Evolutionary conservation across 1,139 yeast species (phyloP).

Genomic region (Saccharomycopsis phalli): DNA sequence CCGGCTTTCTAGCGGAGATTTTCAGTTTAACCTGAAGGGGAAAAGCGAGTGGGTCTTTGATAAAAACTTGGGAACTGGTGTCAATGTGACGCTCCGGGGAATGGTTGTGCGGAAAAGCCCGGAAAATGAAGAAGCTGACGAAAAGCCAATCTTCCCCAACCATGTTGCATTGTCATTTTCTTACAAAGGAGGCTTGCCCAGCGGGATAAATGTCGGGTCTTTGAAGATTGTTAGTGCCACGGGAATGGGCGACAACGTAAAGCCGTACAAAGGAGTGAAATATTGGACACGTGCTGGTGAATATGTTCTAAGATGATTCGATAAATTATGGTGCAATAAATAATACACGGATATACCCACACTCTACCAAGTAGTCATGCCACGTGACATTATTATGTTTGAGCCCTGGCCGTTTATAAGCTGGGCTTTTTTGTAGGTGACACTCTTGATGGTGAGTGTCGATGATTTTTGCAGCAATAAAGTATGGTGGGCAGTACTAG

Average conservation of each 20-base stretch:
- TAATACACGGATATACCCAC: too few relatives aligned
- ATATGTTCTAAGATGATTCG: constrained; percentile 36
- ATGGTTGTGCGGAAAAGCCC: constrained; percentile 29
- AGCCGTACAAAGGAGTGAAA: constrained; percentile 89
- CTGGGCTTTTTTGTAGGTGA: too few relatives aligned
- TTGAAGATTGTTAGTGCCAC: constrained; percentile 49
- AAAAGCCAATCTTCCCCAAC: constrained; percentile 36
- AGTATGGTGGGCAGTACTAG: too few relatives aligned
- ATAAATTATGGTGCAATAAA: too few relatives aligned
- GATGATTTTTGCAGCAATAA: too few relatives aligned
- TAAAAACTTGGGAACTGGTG: constrained; percentile 51
- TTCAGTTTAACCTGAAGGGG: constrained; percentile 44
- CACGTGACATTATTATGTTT: too few relatives aligned
- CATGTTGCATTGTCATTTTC: constrained; percentile 46
- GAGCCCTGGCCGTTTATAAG: too few relatives aligned
- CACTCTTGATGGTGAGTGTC: too few relatives aligned
- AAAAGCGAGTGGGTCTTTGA: constrained; percentile 69
- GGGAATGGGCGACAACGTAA: constrained; percentile 54
- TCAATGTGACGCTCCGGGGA: constrained; percentile 64
- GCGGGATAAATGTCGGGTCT: constrained; percentile 64
- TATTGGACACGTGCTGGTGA: constrained; percentile 64
- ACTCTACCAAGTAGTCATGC: too few relatives aligned
- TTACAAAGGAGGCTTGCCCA: constrained; percentile 65
- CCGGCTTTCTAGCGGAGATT: constrained; percentile 67
- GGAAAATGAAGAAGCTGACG: constrained; percentile 21